phyloP scores from a whole-genome alignment of 2,329 filamentous ascomycete genomes.

The Colletotrichum gloeosporioides region DNA sequence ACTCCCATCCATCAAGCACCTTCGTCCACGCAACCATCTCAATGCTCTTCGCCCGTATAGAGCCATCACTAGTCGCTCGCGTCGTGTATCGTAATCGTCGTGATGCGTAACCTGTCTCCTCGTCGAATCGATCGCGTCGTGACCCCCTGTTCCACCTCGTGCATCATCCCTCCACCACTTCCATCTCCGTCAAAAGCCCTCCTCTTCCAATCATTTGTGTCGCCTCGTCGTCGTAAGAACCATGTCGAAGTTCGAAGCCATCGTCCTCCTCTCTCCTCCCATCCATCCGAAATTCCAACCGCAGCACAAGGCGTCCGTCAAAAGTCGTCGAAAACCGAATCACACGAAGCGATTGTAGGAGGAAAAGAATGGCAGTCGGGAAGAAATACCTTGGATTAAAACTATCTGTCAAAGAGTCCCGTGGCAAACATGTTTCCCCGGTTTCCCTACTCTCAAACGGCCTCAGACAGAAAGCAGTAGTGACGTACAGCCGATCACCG shows the following conservation, averaged over 20 bases:
- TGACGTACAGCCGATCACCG: slow-evolving; percentile 18
- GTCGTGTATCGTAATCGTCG: background rate
- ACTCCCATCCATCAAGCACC: background rate
- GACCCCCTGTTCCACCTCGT: background rate
- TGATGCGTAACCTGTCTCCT: background rate
- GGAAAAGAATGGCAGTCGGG: background rate
- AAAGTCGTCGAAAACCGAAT: background rate
- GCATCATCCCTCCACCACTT: background rate
- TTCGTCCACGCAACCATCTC: accelerated
- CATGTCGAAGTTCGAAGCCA: background rate
- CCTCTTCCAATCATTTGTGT: background rate
- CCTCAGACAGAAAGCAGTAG: background rate
- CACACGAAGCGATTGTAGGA: background rate
- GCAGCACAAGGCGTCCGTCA: background rate
- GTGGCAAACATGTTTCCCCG: background rate
- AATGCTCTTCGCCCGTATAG: background rate
- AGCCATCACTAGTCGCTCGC: background rate
- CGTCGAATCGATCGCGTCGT: background rate
- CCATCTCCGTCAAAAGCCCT: background rate
- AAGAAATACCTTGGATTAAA: background rate
- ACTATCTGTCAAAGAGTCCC: background rate
- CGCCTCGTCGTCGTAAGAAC: background rate
- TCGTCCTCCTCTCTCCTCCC: background rate
- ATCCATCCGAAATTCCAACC: background rate
- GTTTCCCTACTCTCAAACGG: background rate